Conservation (phyloP, 352 stramenopile genomes). For the Phytophthora tentaculata region DNA sequence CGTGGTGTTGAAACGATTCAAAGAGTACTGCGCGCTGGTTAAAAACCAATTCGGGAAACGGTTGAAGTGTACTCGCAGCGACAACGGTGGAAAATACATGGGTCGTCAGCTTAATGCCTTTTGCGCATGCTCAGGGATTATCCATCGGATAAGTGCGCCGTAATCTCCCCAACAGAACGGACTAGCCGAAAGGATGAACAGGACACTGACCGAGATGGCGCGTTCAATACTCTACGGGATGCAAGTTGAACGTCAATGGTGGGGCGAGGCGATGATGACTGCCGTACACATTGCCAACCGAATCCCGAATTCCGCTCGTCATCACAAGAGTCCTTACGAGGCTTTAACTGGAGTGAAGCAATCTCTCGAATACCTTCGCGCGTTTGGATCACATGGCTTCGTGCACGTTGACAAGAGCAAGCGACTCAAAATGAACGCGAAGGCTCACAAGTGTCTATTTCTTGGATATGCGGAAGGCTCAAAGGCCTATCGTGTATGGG, state of each 20-base stretch:
- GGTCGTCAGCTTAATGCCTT: neutral
- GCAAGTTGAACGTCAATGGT: neutral
- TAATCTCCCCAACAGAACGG: slow-evolving; percentile 2
- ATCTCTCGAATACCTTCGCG: neutral
- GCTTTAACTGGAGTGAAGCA: neutral
- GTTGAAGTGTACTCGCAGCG: neutral
- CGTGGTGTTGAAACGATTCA: neutral
- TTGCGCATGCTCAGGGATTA: neutral
- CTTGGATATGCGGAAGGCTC: neutral
- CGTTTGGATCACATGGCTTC: neutral
- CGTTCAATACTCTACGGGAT: neutral
- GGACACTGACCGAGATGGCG: neutral
- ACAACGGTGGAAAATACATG: neutral
- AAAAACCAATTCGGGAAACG: neutral
- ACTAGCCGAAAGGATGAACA: neutral
- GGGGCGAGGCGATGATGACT: neutral
- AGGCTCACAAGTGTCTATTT: neutral
- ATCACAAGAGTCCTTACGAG: neutral
- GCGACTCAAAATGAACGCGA: neutral
- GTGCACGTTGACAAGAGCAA: neutral
- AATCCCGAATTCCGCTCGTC: neutral
- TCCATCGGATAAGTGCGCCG: neutral
- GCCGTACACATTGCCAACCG: neutral
- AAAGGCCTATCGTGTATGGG: slow-evolving; percentile 1
- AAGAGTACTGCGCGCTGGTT: neutral